Percentiles rank a stretch among this genome's conserved stretches.
Conservation (phyloP, 345 rosid species). For the Limnanthes douglasii region DNA sequence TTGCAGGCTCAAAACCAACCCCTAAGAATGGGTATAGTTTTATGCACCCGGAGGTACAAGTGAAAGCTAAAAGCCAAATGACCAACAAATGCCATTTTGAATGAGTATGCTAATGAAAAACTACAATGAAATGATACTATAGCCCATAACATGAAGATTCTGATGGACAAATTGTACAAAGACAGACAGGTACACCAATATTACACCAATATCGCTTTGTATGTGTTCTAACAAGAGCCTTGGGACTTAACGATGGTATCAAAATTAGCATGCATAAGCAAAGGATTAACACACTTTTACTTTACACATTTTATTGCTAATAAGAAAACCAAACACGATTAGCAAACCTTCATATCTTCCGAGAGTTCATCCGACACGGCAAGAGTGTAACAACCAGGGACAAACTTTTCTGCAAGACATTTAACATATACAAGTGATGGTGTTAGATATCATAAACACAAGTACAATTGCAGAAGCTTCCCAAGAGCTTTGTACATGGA, state of each 20-base stretch:
- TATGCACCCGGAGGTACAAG: neutral
- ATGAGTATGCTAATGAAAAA: too few relatives aligned
- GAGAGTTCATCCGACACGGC: conserved; percentile 71
- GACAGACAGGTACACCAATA: too few relatives aligned
- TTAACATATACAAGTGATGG: too few relatives aligned
- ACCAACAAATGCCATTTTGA: too few relatives aligned
- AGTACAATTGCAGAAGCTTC: too few relatives aligned
- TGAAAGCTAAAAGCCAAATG: neutral
- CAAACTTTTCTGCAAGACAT: conserved; percentile 48
- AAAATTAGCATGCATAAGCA: neutral
- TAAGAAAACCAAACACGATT: neutral
- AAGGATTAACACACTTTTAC: neutral
- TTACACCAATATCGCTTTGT: neutral
- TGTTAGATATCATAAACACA: neutral
- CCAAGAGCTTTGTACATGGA: too few relatives aligned
- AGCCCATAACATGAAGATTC: too few relatives aligned
- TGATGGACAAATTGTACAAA: too few relatives aligned
- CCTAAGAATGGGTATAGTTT: neutral
- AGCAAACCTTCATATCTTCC: conserved; percentile 67
- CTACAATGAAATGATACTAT: too few relatives aligned
- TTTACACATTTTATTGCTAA: neutral
- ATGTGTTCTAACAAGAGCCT: neutral
- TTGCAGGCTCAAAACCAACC: neutral
- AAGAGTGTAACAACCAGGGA: conserved; percentile 80
- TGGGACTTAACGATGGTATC: neutral